phyloP scores from a whole-genome alignment of 2,329 filamentous ascomycete species.

The Fusarium sp. region DNA sequence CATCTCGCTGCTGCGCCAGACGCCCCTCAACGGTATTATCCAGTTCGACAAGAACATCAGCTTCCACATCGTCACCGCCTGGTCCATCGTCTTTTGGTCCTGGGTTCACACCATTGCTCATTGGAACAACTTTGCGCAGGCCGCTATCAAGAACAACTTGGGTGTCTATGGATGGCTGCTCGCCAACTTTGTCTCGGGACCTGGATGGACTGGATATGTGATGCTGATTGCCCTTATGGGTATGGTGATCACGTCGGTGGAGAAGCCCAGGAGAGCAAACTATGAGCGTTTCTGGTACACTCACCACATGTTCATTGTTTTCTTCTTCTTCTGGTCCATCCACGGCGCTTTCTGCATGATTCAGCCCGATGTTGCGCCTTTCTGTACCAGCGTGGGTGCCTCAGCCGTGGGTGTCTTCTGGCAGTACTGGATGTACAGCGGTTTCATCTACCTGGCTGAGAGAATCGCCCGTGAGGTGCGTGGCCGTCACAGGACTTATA shows the following conservation, averaged over 20 bases:
- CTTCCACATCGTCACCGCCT: conserved; percentile 86
- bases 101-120: conserved; percentile 89
- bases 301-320: conserved; percentile 87
- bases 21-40: conserved; percentile 85
- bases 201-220: conserved; percentile 87
- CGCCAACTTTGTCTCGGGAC: conserved; percentile 82
- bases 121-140: conserved; percentile 87
- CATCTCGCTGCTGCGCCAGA: conserved; percentile 83
- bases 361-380: conserved; percentile 83
- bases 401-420: conserved; percentile 82
- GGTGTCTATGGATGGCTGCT: conserved; percentile 83
- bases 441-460: conserved; percentile 84
- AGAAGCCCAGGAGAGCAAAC: conserved; percentile 82
- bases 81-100: conserved; percentile 90
- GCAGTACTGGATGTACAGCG: conserved; percentile 91
- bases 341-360: conserved; percentile 94
- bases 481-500: conserved; percentile 84
- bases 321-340: conserved; percentile 92
- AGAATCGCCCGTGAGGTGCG: conserved; percentile 81
- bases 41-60: conserved; percentile 92
- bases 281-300: conserved; percentile 94
- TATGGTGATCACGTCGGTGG: conserved; percentile 81
- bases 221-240: conserved; percentile 84
- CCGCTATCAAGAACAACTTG: conserved; percentile 79
- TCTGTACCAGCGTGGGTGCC: conserved; percentile 76